Evolutionary conservation across 495 filamentous ascomycete species (phyloP), one percentile per base, ranked within the genome.

Genomic region (Podospora fimiseda): DNA sequence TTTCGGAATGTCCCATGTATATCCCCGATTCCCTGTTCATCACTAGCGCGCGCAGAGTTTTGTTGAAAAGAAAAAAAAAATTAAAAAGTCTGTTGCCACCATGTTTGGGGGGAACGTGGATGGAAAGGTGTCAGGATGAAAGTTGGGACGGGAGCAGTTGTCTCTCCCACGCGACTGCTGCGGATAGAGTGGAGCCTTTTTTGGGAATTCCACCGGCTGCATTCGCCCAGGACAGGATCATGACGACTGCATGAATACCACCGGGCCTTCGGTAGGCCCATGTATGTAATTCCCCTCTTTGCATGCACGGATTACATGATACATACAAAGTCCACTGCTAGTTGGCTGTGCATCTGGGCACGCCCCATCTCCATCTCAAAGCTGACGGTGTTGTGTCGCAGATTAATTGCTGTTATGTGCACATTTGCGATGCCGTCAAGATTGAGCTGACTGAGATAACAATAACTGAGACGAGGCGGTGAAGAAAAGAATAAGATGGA

Each of bases 201-300:
- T 8, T 37, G 33, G 33, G 14, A 45, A 45, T 22, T 45, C 3
- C 20, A n/a, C 15, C 24, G 43, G 24, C 43, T 45, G 16, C 43
- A 20, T 21, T 20, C 43, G 16, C 18, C 20, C 43, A 20, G 24
- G 20, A 22, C 16, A 14, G 8, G 20, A n/a, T n/a, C n/a, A n/a
- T n/a, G 20, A 21, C 18, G 41, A 43, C 43, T 46, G 43, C 43
- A 46, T 24, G 43, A 46, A 46, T 46, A 46, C 43, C 44, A 14
- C n/a, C n/a, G n/a, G n/a, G n/a, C n/a, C n/a, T n/a, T n/a, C n/a
- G n/a, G n/a, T n/a, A n/a, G n/a, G n/a, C n/a, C n/a, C n/a, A n/a
- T n/a, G n/a, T n/a, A n/a, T n/a, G n/a, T n/a, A n/a, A n/a, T 33
- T 33, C 5, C 27, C 27, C 27, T 33, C 27, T 5, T 11, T 33